These are phyloP conservation scores for Aegilops longissima DNA, from an alignment of 176 grass and related monocot genomes.

Conservation along the genomic window DNA sequence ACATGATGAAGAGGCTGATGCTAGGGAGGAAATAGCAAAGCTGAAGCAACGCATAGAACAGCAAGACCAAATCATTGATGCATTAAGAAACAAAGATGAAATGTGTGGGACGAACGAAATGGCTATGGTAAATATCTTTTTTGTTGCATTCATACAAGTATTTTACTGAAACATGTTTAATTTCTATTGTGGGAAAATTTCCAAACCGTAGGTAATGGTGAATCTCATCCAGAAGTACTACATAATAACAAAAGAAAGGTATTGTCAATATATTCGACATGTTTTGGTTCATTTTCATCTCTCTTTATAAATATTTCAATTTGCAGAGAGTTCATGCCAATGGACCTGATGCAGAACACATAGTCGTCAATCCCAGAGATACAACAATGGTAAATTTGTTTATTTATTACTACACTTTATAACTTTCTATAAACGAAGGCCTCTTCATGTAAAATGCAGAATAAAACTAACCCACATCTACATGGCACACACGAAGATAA, in stretches of 20 bases:
- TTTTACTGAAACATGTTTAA: no score
- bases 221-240: no score
- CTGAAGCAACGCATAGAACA: neutral
- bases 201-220: no score
- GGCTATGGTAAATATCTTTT: no score
- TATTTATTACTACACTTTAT: neutral
- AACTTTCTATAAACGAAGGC: neutral
- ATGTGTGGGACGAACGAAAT: no score
- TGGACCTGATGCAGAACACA: neutral
- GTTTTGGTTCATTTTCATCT: no score
- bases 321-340: neutral
- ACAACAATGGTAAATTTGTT: neutral
- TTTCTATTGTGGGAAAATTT: no score
- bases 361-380: neutral
- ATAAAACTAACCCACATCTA: neutral
- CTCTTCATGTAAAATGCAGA: neutral
- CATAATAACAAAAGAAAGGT: no score
- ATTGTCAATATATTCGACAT: no score
- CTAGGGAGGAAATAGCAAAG: neutral
- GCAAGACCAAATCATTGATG: neutral
- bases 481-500: neutral
- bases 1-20: neutral
- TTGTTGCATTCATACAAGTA: no score
- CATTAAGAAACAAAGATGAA: no score
- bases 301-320: no score